Conservation (phyloP, 495 filamentous ascomycete species). For the Penicillium antarcticum region DNA sequence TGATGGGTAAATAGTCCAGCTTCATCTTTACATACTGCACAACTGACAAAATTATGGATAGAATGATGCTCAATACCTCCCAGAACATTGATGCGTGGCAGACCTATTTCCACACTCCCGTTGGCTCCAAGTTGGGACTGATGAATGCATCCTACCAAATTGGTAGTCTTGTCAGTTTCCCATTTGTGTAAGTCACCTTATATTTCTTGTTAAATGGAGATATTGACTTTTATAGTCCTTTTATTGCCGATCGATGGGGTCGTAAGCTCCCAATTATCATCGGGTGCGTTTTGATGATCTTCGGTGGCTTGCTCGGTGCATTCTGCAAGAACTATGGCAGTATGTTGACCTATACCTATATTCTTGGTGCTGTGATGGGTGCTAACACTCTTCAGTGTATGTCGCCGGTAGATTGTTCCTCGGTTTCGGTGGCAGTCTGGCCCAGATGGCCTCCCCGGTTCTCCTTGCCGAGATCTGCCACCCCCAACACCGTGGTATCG, state of each 20-base stretch:
- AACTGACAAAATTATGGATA: background rate
- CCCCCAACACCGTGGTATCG: conserved; percentile 59
- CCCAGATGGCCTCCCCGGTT: conserved; percentile 58
- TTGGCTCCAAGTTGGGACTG: conserved; percentile 53
- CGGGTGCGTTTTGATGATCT: conserved; percentile 60
- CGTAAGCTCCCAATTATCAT: conserved; percentile 56
- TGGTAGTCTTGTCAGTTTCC: conserved; percentile 59
- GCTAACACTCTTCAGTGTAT: conserved; percentile 11
- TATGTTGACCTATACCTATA: background rate
- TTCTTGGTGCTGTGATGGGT: background rate
- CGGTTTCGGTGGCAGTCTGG: conserved; percentile 59
- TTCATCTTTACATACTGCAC: background rate
- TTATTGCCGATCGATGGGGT: conserved; percentile 56
- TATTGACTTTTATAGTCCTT: conserved; percentile 26
- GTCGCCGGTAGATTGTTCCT: conserved; percentile 41
- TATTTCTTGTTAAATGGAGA: background rate
- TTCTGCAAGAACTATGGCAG: conserved; percentile 42
- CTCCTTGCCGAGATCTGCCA: conserved; percentile 61
- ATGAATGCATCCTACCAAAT: conserved; percentile 64
- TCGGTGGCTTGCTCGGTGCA: conserved; percentile 53
- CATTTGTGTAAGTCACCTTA: conserved; percentile 50
- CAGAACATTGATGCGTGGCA: conserved; percentile 20
- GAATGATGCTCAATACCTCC: conserved; percentile 32
- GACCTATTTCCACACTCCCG: conserved; percentile 37
- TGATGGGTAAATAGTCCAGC: conserved; percentile 41